Conservation (phyloP, 2,329 filamentous ascomycete genomes). For the Ceratocystis variospora region DNA sequence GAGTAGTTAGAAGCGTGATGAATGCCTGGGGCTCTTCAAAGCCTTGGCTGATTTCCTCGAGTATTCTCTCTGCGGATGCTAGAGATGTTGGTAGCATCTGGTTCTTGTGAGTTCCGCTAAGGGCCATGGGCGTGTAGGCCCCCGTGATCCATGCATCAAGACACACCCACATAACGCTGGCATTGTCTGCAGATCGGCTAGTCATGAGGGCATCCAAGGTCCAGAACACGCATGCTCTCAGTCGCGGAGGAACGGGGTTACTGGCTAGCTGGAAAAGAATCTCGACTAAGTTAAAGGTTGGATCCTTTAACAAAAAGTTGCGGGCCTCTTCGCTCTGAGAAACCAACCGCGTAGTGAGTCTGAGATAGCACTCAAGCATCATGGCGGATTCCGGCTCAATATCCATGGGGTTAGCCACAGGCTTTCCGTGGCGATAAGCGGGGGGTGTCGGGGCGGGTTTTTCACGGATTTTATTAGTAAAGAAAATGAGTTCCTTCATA, state of each 20-base stretch:
- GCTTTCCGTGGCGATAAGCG: conserved; percentile 44
- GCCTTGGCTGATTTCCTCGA: conserved; percentile 59
- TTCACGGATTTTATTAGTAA: conserved; percentile 64
- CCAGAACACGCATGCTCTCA: conserved; percentile 74
- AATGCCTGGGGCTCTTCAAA: conserved; percentile 83
- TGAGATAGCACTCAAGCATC: conserved; percentile 89
- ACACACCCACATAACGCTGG: conserved; percentile 62
- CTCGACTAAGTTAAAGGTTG: conserved; percentile 54
- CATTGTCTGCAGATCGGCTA: conserved; percentile 54
- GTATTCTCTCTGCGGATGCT: conserved; percentile 46
- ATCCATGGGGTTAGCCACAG: conserved; percentile 55
- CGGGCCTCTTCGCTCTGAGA: conserved; percentile 59
- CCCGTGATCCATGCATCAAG: conserved; percentile 70
- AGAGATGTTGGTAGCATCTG: conserved; percentile 15
- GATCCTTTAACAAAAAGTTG: conserved; percentile 54
- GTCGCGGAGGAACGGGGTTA: conserved; percentile 58
- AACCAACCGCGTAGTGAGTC: conserved; percentile 71
- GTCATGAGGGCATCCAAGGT: conserved; percentile 62
- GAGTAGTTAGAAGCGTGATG: conserved; percentile 57
- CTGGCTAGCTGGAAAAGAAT: conserved; percentile 68
- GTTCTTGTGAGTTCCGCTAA: conserved; percentile 21
- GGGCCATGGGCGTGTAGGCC: conserved; percentile 29
- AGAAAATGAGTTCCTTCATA: conserved; percentile 76
- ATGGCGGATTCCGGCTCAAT: conserved; percentile 83
- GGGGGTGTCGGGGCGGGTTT: conserved; percentile 38